Conservation (phyloP, 75 land plant genomes). For the Azolla pinnata region DNA sequence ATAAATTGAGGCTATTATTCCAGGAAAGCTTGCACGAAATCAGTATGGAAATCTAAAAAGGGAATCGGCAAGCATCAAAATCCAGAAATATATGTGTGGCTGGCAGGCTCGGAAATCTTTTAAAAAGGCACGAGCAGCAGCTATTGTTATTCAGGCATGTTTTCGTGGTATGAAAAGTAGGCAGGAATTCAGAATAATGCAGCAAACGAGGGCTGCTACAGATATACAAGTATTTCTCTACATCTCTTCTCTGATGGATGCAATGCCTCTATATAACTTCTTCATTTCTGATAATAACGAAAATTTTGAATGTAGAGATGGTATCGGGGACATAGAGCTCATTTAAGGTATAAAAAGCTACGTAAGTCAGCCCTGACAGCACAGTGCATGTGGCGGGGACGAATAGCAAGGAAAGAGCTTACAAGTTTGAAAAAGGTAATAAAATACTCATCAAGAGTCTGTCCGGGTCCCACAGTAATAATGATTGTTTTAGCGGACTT, state of each 20-base stretch:
- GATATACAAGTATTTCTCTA: conserved; percentile 93
- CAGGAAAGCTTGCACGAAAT: conserved; percentile 65
- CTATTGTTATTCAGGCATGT: conserved; percentile 64
- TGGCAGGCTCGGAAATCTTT: conserved; percentile 54
- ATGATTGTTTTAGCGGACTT: too few relatives aligned
- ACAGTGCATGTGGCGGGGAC: conserved; percentile 85
- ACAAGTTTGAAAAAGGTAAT: conserved; percentile 87
- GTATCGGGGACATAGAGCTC: too few relatives aligned
- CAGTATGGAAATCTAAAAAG: conserved; percentile 52
- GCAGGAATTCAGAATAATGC: conserved; percentile 54
- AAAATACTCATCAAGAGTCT: too few relatives aligned
- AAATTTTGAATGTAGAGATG: too few relatives aligned
- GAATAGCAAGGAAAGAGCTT: conserved; percentile 60
- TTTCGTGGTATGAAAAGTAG: conserved; percentile 87
- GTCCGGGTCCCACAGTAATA: too few relatives aligned
- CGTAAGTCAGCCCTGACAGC: conserved; percentile 45
- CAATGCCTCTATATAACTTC: too few relatives aligned
- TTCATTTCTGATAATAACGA: too few relatives aligned
- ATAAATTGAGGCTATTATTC: too few relatives aligned
- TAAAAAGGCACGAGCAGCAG: conserved; percentile 37
- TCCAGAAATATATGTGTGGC: conserved; percentile 69
- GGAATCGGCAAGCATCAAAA: conserved; percentile 65
- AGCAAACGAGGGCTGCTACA: conserved; percentile 78
- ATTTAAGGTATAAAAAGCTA: conserved; percentile 56
- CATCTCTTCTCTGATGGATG: too few relatives aligned